Evolutionary conservation across 225 moss, liverwort and hornwort species (phyloP).

Genomic region (Bryum argenteum): DNA sequence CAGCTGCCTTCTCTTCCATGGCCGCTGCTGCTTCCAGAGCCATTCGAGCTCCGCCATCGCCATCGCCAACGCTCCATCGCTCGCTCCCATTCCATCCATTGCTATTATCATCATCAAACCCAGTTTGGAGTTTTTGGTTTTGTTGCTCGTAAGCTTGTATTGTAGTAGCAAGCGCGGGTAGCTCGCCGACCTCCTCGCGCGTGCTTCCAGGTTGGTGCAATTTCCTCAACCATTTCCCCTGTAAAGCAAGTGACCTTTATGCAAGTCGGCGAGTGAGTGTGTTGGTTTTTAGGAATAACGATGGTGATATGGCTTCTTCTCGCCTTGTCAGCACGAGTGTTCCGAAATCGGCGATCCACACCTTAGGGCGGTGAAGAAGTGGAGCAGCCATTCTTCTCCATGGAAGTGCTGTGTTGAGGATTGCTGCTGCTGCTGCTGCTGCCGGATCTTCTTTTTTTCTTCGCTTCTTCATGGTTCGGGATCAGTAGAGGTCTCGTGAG

Average conservation of each 20-base stretch:
- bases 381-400: neutral
- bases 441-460: neutral
- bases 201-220: neutral
- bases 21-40: neutral
- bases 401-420: neutral
- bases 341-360: neutral
- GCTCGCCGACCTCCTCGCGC: neutral
- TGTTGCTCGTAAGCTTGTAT: no score
- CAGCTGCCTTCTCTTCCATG: neutral
- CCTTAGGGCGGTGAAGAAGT: neutral
- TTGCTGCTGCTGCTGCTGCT: neutral
- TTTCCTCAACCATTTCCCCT: no score
- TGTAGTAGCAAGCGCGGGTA: no score
- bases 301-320: neutral
- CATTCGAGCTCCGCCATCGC: conserved; percentile 19
- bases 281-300: neutral
- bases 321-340: no score
- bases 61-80: neutral
- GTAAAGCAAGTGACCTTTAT: no score
- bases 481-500: neutral
- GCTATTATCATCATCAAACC: neutral
- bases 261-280: neutral
- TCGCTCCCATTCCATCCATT: neutral
- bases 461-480: neutral
- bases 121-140: neutral